These are phyloP conservation scores for Cercis canadensis DNA, from an alignment of 306 rosid genomes.

Conservation along the genomic window DNA sequence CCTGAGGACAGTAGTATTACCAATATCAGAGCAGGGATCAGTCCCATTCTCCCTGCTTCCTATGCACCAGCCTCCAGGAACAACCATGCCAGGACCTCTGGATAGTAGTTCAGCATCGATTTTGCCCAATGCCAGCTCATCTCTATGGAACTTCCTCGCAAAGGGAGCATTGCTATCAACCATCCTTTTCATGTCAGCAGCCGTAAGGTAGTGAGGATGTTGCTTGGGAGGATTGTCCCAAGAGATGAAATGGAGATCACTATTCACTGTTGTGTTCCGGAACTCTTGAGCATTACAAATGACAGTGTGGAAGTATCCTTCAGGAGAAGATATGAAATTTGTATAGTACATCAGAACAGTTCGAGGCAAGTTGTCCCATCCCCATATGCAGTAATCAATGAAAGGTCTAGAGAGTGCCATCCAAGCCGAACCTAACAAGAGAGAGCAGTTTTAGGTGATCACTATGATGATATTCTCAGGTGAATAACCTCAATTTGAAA, in stretches of 20 bases:
- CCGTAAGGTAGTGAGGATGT: conserved; percentile 90
- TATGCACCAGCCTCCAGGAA: conserved; percentile 97
- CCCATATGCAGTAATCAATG: conserved; percentile 95
- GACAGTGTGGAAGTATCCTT: conserved; percentile 97
- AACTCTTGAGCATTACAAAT: conserved; percentile 93
- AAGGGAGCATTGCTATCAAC: conserved; percentile 86
- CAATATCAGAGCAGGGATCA: conserved; percentile 75
- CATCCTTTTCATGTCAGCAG: conserved; percentile 71
- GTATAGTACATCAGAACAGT: conserved; percentile 91
- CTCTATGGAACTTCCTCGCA: conserved; percentile 82
- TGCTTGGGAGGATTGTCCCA: conserved; percentile 99
- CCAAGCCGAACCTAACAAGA: conserved; percentile 91
- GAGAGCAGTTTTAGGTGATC: conserved; percentile 37
- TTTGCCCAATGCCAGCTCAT: conserved; percentile 81
- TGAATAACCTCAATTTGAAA: conserved; percentile 9
- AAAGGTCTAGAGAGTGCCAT: conserved; percentile 93
- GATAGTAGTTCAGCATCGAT: conserved; percentile 73
- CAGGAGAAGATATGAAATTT: conserved; percentile 94
- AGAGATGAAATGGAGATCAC: conserved; percentile 88
- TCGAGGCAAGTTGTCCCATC: conserved; percentile 99
- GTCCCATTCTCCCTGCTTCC: conserved; percentile 81
- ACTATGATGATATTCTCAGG: conserved; percentile 13
- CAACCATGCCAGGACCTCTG: conserved; percentile 68
- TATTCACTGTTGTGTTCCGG: conserved; percentile 92
- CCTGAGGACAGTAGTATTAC: conserved; percentile 66